These are phyloP conservation scores for Aspergillus campestris DNA, from an alignment of 495 filamentous ascomycete genomes.

Conservation along the genomic window DNA sequence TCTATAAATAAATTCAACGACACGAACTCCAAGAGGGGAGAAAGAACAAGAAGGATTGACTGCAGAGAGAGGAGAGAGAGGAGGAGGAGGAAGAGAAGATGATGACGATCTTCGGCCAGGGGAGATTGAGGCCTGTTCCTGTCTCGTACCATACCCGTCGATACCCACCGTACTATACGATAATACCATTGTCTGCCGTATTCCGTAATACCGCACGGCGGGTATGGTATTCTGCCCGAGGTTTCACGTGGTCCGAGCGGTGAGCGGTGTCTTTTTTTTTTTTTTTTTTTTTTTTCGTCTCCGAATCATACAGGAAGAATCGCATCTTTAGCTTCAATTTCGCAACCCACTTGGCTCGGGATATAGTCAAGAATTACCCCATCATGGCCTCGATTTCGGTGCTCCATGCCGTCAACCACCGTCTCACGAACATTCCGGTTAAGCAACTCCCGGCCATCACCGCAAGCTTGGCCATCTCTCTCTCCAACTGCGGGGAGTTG, in stretches of 20 bases:
- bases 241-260: slow-evolving; percentile 22
- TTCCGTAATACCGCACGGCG: slow-evolving; percentile 10
- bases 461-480: slow-evolving; percentile 50
- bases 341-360: neutral
- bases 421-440: slow-evolving; percentile 53
- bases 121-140: neutral
- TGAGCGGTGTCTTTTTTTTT: neutral
- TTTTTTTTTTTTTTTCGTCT: slow-evolving; percentile 2
- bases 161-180: neutral
- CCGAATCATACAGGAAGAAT: neutral
- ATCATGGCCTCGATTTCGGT: slow-evolving; percentile 15
- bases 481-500: slow-evolving; percentile 50
- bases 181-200: neutral
- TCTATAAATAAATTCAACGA: too few species aligned
- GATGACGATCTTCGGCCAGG: slow-evolving; percentile 6
- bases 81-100: neutral
- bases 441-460: slow-evolving; percentile 56
- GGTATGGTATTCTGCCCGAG: slow-evolving; percentile 19
- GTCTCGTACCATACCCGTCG: neutral
- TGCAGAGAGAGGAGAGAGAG: neutral
- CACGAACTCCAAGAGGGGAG: neutral
- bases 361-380: neutral
- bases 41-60: neutral
- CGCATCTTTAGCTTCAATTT: neutral
- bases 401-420: slow-evolving; percentile 57